These are phyloP conservation scores for Zhuliangozyma parablackwelliae DNA, from an alignment of 1,139 yeast genomes.

Conservation along the genomic window DNA sequence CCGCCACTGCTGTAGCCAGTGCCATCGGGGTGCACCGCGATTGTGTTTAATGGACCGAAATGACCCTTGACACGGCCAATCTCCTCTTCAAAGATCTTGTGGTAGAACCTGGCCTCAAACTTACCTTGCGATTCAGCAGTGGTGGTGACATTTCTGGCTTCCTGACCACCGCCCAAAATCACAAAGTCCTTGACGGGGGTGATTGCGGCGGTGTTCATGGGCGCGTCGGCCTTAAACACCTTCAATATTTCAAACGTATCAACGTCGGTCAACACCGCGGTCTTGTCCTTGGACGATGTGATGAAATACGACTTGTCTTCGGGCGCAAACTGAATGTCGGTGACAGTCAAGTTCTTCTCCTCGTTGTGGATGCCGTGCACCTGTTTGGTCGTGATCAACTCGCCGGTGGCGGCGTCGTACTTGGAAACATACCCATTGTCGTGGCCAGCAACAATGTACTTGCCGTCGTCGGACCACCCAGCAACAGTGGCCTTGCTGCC, in stretches of 20 bases:
- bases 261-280: constrained; percentile 75
- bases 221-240: constrained; percentile 83
- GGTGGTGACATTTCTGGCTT: constrained; percentile 96
- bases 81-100: constrained; percentile 91
- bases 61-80: constrained; percentile 97
- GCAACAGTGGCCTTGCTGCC: constrained; percentile 76
- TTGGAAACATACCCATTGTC: constrained; percentile 81
- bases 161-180: constrained; percentile 98
- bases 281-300: constrained; percentile 90
- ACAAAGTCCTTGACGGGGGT: constrained; percentile 91
- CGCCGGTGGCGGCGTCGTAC: constrained; percentile 74
- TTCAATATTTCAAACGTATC: constrained; percentile 71
- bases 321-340: constrained; percentile 83
- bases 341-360: constrained; percentile 49
- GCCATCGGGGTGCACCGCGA: constrained; percentile 94
- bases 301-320: constrained; percentile 85
- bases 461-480: constrained; percentile 77
- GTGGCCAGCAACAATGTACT: constrained; percentile 80
- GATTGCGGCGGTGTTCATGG: constrained; percentile 92
- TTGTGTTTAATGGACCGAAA: constrained; percentile 94
- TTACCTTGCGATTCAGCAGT: constrained; percentile 93
- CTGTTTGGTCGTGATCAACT: constrained; percentile 51
- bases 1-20: constrained; percentile 93
- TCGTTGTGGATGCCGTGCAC: constrained; percentile 67
- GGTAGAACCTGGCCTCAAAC: constrained; percentile 94